Base-by-base conservation (phyloP, 2,329 filamentous ascomycete species). In the Fusarium sp. region DNA sequence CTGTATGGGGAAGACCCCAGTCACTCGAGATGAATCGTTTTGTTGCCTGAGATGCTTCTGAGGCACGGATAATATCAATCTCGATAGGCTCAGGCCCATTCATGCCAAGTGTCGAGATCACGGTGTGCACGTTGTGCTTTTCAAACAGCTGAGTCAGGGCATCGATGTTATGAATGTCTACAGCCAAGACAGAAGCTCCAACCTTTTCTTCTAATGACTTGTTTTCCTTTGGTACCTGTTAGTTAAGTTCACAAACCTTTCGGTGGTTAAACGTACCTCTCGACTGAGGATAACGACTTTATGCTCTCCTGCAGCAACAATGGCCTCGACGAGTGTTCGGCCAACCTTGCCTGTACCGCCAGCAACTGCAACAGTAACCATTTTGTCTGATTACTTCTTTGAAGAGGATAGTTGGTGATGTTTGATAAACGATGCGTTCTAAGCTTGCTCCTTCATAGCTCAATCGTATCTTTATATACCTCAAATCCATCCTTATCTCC, bases 331-430 rank as follows among this genome's bases (percentile, higher is more conserved):
- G 1, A 69, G 25, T 3, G 51, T 48, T 7, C 58, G 49, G 25
- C 58, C 58, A 29, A 69, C 58, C 5, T 63, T 69, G 29, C 63
- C 66, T 15, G 65, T 68, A 12, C 65, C 56, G 8, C 63, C 65
- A 27, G 42, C 57, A 41, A 69, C 66, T 21, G 45, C 63, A 46
- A 69, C n/a, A 29, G 46, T 62, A 27, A 44, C 41, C 58, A 69
- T 68, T 37, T 12, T 58, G 19, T 14, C 10, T 29, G 4, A 11
- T 57, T 1, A 21, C 7, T 14, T 18, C 1, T 8, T 7, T 39
- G 1, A 8, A 46, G 4, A 6, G 8, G 31, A 29, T 33, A 18
- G 4, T 12, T 7, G 5, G 5, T 15, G 14, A 2, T 48, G 11
- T 31, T 48, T 52, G 25, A 21, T 6, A 27, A 15, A 7, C 2